Evolutionary conservation across 2,329 filamentous ascomycete species (phyloP), one percentile per base, ranked within the genome.

Genomic region (Pseudogymnoascus destructans): DNA sequence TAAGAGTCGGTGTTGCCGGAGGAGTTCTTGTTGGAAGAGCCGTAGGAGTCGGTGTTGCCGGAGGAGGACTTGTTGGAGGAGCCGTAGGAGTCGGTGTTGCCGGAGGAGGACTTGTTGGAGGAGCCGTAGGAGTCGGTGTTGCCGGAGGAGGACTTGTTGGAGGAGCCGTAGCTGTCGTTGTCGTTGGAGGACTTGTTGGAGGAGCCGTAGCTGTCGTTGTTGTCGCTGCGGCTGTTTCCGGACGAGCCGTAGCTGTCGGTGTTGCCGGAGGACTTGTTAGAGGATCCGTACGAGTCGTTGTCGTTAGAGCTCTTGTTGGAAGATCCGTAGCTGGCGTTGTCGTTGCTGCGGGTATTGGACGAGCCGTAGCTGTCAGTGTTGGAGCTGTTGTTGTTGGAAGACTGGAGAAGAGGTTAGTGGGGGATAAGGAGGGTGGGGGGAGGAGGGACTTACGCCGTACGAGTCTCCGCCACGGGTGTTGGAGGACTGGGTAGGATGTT

Each of bases 341-440:
- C 42, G 40, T 9, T 7, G 32, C 9, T 35, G 6, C 13, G 11
- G 15, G n/a, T 36, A 15, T 36, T 36, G 35, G n/a, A 17, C 6
- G 35, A 61, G 33, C 64, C 63, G 52, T 63, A 64, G 57, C 58
- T 61, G 36, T 62, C 60, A 55, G 62, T 57, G 55, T 61, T 62
- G 30, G 21, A 13, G 42, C 35, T 49, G 46, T 58, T 38, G 25
- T 27, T 49, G 46, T 55, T 25, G 59, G 25, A 13, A 8, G 35
- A 36, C 35, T 36, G 15, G 35, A 36, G 35, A 5, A 17, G 35
- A 5, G 9, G 49, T 32, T 55, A 33, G 49, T 55, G 3, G 17
- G 54, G 13, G 11, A n/a, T 19, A 9, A 56, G 7, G 8, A 19
- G 30, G 25, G 23, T 4, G 23, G 13, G 5, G 17, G 5, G 17